Evolutionary conservation across 2,329 filamentous ascomycete species (phyloP), one percentile per base, ranked within the genome.

Genomic region (Botrytis medusae): DNA sequence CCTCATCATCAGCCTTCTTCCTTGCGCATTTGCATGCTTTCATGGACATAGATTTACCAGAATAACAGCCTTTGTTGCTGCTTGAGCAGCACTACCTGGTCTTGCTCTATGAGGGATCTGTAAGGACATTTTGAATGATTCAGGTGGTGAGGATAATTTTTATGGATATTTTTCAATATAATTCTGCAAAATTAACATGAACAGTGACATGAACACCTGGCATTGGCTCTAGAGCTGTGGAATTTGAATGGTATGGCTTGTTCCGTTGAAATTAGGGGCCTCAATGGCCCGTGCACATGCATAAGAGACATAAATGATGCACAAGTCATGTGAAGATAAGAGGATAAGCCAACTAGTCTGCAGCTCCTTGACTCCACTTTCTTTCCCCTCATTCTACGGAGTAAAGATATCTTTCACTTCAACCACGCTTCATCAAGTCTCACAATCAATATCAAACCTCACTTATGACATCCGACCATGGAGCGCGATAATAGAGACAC

Each of bases 1-100:
- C 70, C 62, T 48, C 48, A 46, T 60, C 40, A 48, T 72, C 70
- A 72, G 70, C 70, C 69, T 75, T 75, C 73, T 73, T 60, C 34
- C 34, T 40, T 63, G 34, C 37, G n/a, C 25, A 72, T 54, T 25
- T 16, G 57, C 22, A 57, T 37, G 51, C 60, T 68, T 59, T 40
- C 37, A 70, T 67, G 57, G 72, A 77, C 82, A 67, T 68, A 57
- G 72, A 77, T 82, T 87, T 87, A 97, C 95, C 86, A 98, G 86
- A 84, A 98, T 97, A 78, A 98, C 92, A 78, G 95, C 95, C 86
- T 98, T 98, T 82, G 95, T 97, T 77, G 91, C 88, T 81, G 90
- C 88, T 42, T 74, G 64, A 46, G 76, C 67, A 51, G 48, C 71
- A 78, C 86, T 85, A 81, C 86, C 86, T 78, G 85, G 80, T 79